These are phyloP conservation scores for Coemansia sp. DNA, from an alignment of 192 early-diverging fungal species.

Conservation along the genomic window DNA sequence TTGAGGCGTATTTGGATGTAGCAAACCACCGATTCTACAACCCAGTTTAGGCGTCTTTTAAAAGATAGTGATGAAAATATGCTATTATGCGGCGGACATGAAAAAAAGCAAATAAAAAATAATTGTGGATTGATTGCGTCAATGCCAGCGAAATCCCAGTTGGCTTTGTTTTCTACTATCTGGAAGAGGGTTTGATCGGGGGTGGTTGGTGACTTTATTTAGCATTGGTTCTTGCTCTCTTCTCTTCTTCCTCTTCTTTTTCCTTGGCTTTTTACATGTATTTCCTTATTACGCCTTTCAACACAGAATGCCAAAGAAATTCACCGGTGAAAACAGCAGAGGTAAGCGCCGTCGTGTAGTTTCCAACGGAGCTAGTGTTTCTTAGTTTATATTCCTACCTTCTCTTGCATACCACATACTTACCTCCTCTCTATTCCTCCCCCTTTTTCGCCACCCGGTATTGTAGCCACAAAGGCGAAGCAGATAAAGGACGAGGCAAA, in stretches of 20 bases:
- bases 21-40: not conserved
- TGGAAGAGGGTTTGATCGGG: not conserved
- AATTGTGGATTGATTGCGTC: not conserved
- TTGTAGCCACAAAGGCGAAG: slow-evolving; percentile 66
- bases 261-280: not conserved
- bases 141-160: no score
- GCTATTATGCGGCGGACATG: not conserved
- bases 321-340: slow-evolving; percentile 57
- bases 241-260: not conserved
- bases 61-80: not conserved
- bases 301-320: slow-evolving; percentile 59
- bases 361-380: no score
- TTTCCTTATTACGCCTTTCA: not conserved
- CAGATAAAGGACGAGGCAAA: slow-evolving; percentile 73
- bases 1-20: not conserved
- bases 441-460: not conserved
- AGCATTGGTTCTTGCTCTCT: no score
- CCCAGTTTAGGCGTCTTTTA: not conserved
- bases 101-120: not conserved
- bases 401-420: not conserved
- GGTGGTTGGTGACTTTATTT: no score
- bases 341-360: slow-evolving; percentile 23
- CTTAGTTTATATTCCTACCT: no score
- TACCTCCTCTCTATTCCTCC: not conserved
- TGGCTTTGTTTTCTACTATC: not conserved